Evolutionary conservation across 208 protist species (phyloP), one percentile per base, ranked within the genome.

Genomic region (Crithidia expoeki): DNA sequence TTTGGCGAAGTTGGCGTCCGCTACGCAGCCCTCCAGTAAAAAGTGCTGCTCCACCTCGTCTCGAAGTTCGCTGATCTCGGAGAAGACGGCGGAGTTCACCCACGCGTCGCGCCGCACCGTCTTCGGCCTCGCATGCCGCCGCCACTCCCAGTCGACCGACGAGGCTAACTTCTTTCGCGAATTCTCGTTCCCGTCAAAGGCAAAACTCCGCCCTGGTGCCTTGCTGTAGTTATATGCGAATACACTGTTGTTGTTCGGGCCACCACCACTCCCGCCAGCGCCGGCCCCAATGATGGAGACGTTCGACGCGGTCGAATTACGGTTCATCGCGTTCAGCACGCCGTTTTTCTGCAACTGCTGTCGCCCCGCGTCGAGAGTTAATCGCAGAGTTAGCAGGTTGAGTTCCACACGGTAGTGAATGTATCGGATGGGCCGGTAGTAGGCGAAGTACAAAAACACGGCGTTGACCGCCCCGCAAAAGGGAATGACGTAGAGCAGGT

Each of bases 401-500:
- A 81, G 67, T 58, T 94, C 86, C 44, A 93, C 79, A 5, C 86
- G 81, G 68, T 86, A 94, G 50, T 90, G 81, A 19, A 86, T 71
- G 53, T 79, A 78, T 4, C 88, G 88, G 7, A 94, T 25, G 16
- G 81, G 87, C 6, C 88, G 88, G 68, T 96, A 94, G 73, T 93
- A 91, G 42, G 76, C 76, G 36, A 90, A 81, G 68, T 94, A 96
- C 4, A 94, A 57, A 51, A 85, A 88, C 0, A 91, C 28, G 2
- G 63, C 64, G 57, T 94, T 89, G 3, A 79, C 42, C 34, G 44
- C 28, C 7, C 73, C 79, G 52, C 76, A 87, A 0, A 40, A 28
- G 0, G 88, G 91, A 40, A 96, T 81, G 34, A 89, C 61, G 52
- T 93, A 88, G 21, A 96, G 78, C 9, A 94, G 66, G 65, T 93